Evolutionary conservation across 1,284 basidiomycete species (phyloP).

Genomic region (Malassezia arunalokei): DNA sequence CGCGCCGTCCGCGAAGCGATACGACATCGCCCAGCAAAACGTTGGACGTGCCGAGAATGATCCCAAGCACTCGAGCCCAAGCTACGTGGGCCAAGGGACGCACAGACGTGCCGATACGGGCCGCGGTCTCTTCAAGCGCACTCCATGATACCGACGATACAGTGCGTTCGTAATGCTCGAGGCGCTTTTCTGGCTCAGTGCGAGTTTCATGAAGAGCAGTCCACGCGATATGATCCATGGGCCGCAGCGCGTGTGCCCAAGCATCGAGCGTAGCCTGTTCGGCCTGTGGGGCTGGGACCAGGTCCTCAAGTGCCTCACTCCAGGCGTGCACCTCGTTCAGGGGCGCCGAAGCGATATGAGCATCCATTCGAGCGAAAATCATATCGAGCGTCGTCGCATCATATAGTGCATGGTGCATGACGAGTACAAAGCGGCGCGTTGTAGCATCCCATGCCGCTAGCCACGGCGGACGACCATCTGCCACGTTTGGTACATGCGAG

Average conservation of each 20-base stretch:
- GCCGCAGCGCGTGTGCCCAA: slow-evolving; percentile 22
- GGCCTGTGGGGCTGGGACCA: slow-evolving; percentile 21
- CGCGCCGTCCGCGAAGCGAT: slow-evolving; percentile 23
- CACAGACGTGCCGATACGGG: slow-evolving; percentile 29
- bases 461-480: slow-evolving; percentile 9
- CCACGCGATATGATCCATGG: slow-evolving; percentile 15
- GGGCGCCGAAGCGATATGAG: slow-evolving; percentile 14
- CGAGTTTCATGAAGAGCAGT: slow-evolving; percentile 16
- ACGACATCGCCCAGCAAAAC: slow-evolving; percentile 41
- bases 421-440: slow-evolving; percentile 4
- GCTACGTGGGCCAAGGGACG: slow-evolving; percentile 44
- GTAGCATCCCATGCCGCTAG: background rate
- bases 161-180: background rate
- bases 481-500: background rate
- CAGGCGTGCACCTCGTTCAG: slow-evolving; percentile 11
- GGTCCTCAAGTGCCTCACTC: slow-evolving; percentile 20
- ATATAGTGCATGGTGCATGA: slow-evolving; percentile 35
- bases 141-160: slow-evolving; percentile 11
- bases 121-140: slow-evolving; percentile 22
- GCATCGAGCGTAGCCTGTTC: slow-evolving; percentile 5
- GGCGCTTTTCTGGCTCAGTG: background rate
- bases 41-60: slow-evolving; percentile 32
- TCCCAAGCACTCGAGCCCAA: slow-evolving; percentile 39
- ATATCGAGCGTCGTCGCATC: slow-evolving; percentile 29
- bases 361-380: slow-evolving; percentile 23